Evolutionary conservation across 345 rosid species (phyloP).

Genomic region (Pistacia atlantica): DNA sequence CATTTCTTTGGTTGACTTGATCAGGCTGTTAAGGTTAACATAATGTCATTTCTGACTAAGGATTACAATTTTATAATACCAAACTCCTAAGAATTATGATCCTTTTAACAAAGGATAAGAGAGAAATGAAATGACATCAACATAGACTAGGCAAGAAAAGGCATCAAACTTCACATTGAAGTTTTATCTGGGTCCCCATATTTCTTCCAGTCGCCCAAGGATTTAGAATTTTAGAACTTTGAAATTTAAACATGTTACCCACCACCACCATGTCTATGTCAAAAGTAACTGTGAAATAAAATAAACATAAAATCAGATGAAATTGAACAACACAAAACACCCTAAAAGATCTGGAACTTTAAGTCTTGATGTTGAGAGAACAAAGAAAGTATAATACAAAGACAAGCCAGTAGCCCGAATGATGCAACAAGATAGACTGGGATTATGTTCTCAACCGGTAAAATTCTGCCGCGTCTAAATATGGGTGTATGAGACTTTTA

Average conservation of each 20-base stretch:
- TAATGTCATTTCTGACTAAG: slow-evolving; percentile 16
- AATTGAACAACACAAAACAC: slow-evolving; percentile 1
- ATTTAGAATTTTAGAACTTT: slow-evolving; percentile 5
- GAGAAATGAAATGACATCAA: slow-evolving; percentile 13
- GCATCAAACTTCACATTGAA: slow-evolving; percentile 17
- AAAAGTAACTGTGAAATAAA: background rate
- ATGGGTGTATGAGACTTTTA: background rate
- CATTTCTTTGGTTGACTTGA: slow-evolving; percentile 22
- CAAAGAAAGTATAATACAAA: slow-evolving; percentile 1
- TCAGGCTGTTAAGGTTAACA: slow-evolving; percentile 7
- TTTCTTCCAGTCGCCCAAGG: slow-evolving; percentile 4
- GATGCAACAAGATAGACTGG: slow-evolving; percentile 18
- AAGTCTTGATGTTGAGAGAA: slow-evolving; percentile 4
- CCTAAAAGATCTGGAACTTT: background rate
- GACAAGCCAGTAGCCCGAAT: slow-evolving; percentile 9
- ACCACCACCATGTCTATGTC: background rate
- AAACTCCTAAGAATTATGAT: slow-evolving; percentile 4
- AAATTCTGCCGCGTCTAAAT: slow-evolving; percentile 4
- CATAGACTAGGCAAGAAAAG: background rate
- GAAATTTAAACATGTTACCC: background rate
- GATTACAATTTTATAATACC: background rate
- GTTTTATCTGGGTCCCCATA: slow-evolving; percentile 14
- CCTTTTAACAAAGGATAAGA: background rate
- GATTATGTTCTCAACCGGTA: slow-evolving; percentile 14
- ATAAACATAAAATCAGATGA: background rate